Conservation (phyloP, 352 stramenopile species). For the Pythium sukuiense region DNA sequence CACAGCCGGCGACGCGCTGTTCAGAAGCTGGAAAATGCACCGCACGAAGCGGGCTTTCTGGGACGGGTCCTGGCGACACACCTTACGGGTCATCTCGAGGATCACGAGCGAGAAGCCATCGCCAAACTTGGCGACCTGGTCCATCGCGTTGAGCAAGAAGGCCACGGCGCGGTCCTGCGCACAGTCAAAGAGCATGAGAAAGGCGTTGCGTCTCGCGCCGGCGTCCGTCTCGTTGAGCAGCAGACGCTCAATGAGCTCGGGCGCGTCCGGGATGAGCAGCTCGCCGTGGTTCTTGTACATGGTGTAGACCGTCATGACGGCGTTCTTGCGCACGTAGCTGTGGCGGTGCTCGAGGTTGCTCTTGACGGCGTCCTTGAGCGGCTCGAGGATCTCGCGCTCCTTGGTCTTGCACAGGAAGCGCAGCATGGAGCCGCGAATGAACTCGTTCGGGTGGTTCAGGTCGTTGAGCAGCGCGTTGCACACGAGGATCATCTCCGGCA, state of each 20-base stretch:
- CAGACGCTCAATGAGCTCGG: slow-evolving; percentile 97
- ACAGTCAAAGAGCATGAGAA: slow-evolving; percentile 99
- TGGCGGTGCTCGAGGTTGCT: slow-evolving; percentile 98
- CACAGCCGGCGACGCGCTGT: slow-evolving; percentile 87
- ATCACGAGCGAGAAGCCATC: slow-evolving; percentile 99
- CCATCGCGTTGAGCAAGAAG: slow-evolving; percentile 97
- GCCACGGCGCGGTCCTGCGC: slow-evolving; percentile 96
- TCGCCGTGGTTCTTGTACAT: slow-evolving; percentile 97
- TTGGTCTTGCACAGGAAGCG: slow-evolving; percentile 99
- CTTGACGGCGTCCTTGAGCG: slow-evolving; percentile 92
- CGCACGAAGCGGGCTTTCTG: slow-evolving; percentile 99
- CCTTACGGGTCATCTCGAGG: slow-evolving; percentile 97
- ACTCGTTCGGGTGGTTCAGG: slow-evolving; percentile 99
- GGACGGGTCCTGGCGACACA: slow-evolving; percentile 96
- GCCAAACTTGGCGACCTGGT: slow-evolving; percentile 94
- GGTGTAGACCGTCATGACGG: slow-evolving; percentile 97
- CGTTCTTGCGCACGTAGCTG: slow-evolving; percentile 99
- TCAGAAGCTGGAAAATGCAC: slow-evolving; percentile 98
- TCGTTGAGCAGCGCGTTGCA: slow-evolving; percentile 99
- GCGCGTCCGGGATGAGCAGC: slow-evolving; percentile 95
- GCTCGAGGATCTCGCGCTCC: slow-evolving; percentile 94
- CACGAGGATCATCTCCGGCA: slow-evolving; percentile 99
- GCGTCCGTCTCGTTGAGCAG: slow-evolving; percentile 95
- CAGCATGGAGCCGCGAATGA: slow-evolving; percentile 98
- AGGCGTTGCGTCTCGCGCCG: slow-evolving; percentile 95